Evolutionary conservation across 345 rosid species (phyloP).

Genomic region (Limnanthes douglasii): DNA sequence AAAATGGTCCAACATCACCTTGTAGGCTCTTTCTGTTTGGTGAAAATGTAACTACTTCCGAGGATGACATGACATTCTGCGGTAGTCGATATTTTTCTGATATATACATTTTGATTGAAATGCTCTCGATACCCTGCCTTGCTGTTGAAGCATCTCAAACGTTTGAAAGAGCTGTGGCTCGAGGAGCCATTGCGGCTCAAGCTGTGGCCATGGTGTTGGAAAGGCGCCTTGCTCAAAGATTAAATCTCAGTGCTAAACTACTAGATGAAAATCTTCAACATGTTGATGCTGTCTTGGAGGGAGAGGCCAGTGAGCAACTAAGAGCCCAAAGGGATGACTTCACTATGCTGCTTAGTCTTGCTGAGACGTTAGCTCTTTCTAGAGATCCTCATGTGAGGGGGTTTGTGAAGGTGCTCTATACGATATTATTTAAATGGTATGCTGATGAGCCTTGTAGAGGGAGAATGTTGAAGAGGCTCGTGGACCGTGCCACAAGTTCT

Average conservation of each 20-base stretch:
- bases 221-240: slow-evolving; percentile 48
- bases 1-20: slow-evolving; percentile 28
- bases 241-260: slow-evolving; percentile 32
- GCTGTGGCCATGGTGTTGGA: slow-evolving; percentile 78
- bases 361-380: slow-evolving; percentile 76
- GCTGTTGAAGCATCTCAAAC: slow-evolving; percentile 86
- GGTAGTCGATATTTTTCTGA: slow-evolving; percentile 54
- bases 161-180: slow-evolving; percentile 81
- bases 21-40: slow-evolving; percentile 43
- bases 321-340: slow-evolving; percentile 57
- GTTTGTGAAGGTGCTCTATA: slow-evolving; percentile 75
- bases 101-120: slow-evolving; percentile 73
- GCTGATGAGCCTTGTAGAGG: slow-evolving; percentile 63
- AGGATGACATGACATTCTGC: slow-evolving; percentile 40
- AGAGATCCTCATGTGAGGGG: slow-evolving; percentile 57
- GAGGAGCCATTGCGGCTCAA: slow-evolving; percentile 69
- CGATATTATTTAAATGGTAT: slow-evolving; percentile 72
- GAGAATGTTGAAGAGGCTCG: slow-evolving; percentile 78
- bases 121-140: slow-evolving; percentile 82
- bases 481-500: slow-evolving; percentile 64
- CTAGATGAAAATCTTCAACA: slow-evolving; percentile 34
- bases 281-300: slow-evolving; percentile 43
- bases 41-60: slow-evolving; percentile 43
- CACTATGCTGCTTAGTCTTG: slow-evolving; percentile 68
- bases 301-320: slow-evolving; percentile 49